phyloP scores from a whole-genome alignment of 495 filamentous ascomycete species.

The Aspergillus kassunensis region DNA sequence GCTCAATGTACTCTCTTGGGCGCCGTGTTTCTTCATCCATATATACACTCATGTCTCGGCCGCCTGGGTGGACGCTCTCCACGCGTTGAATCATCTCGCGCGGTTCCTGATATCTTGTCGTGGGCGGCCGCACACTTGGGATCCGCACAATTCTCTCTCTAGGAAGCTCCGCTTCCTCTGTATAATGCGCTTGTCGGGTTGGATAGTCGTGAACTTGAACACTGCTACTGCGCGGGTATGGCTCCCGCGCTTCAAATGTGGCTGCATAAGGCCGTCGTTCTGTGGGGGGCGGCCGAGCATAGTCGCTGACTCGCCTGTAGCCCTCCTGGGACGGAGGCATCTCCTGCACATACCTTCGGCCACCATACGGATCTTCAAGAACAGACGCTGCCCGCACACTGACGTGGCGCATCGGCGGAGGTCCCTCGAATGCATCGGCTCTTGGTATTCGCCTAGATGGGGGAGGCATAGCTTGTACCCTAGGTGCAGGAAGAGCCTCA shows the following conservation, averaged over 20 bases:
- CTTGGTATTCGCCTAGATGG: constrained; percentile 36
- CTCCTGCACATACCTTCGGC: constrained; percentile 44
- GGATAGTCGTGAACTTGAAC: constrained; percentile 44
- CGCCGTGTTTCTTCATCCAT: constrained; percentile 35
- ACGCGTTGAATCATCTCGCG: constrained; percentile 46
- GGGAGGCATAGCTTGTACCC: constrained; percentile 48
- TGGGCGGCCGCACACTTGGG: constrained; percentile 54
- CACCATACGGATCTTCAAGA: constrained; percentile 39
- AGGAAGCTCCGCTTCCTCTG: constrained; percentile 43
- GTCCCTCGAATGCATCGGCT: constrained; percentile 38
- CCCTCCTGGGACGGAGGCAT: constrained; percentile 38
- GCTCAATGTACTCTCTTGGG: constrained; percentile 41
- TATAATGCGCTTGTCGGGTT: constrained; percentile 31
- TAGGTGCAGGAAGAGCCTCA: constrained; percentile 49
- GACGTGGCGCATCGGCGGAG: constrained; percentile 27
- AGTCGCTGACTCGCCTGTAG: constrained; percentile 43
- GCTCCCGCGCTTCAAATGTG: constrained; percentile 33
- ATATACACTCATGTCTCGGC: constrained; percentile 38
- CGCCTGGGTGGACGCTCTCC: constrained; percentile 47
- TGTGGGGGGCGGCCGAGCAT: constrained; percentile 32
- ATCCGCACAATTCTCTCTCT: constrained; percentile 54
- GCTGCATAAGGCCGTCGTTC: constrained; percentile 32
- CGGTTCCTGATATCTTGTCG: constrained; percentile 51
- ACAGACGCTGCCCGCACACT: constrained; percentile 41
- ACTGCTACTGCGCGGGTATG: constrained; percentile 34